Conservation (phyloP, 1,284 basidiomycete species). For the Lentinus polychrous region DNA sequence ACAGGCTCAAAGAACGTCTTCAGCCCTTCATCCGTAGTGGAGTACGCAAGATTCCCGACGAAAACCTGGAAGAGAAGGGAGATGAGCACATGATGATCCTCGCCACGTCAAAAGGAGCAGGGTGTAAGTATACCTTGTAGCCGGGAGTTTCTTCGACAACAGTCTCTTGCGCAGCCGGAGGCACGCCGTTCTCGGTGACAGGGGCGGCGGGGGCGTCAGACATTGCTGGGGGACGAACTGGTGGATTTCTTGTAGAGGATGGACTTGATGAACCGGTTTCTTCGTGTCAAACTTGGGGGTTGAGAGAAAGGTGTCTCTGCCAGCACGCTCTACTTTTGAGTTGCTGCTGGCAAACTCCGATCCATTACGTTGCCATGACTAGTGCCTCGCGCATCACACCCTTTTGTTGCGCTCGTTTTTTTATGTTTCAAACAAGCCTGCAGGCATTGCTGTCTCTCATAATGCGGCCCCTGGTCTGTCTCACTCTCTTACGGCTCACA, state of each 20-base stretch:
- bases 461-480: too few species aligned
- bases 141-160: slow-evolving; percentile 61
- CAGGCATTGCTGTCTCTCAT: not conserved
- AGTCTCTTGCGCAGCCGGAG: slow-evolving; percentile 63
- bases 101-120: slow-evolving; percentile 22
- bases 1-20: slow-evolving; percentile 83
- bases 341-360: slow-evolving; percentile 23
- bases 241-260: slow-evolving; percentile 41
- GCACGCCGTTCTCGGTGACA: slow-evolving; percentile 73
- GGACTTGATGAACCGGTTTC: slow-evolving; percentile 76
- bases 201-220: slow-evolving; percentile 80
- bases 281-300: slow-evolving; percentile 75
- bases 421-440: not conserved
- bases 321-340: slow-evolving; percentile 29
- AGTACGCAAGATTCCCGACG: slow-evolving; percentile 83
- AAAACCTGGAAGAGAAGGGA: slow-evolving; percentile 53
- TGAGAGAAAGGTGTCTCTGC: slow-evolving; percentile 42
- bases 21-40: slow-evolving; percentile 85
- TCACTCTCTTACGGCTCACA: too few species aligned
- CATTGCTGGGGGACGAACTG: slow-evolving; percentile 60
- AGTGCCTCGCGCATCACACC: slow-evolving; percentile 9
- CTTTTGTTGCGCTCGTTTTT: slow-evolving; percentile 2
- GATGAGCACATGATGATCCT: slow-evolving; percentile 10
- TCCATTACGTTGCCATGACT: slow-evolving; percentile 28
- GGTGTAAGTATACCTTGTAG: slow-evolving; percentile 61